These are phyloP conservation scores for Geosmithia putterillii DNA, from an alignment of 2,329 filamentous ascomycete species.

Conservation along the genomic window DNA sequence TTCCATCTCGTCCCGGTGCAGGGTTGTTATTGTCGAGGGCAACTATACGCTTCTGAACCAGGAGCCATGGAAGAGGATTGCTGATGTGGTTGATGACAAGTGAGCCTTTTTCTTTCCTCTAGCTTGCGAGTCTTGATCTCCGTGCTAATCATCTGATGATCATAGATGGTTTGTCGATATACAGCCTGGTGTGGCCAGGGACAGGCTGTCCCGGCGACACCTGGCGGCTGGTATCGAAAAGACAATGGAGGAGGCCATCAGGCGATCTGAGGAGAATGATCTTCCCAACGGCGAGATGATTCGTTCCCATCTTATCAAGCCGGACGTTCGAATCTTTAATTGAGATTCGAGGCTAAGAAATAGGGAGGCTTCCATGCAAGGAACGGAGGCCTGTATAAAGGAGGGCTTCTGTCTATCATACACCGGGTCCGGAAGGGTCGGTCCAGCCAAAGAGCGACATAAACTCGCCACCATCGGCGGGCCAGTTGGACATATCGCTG, in stretches of 20 bases:
- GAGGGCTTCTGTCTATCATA: neutral
- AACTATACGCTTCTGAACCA: slow-evolving; percentile 21
- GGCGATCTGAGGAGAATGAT: slow-evolving; percentile 14
- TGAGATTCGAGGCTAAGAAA: no score
- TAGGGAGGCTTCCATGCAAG: no score
- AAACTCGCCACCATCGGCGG: slow-evolving; percentile 8
- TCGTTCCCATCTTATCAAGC: slow-evolving; percentile 9
- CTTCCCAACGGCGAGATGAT: slow-evolving; percentile 15
- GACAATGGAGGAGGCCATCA: slow-evolving; percentile 9
- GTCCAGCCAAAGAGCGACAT: slow-evolving; percentile 11
- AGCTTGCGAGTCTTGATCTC: neutral
- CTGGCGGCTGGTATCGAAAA: slow-evolving; percentile 14
- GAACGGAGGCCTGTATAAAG: no score
- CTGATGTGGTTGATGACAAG: slow-evolving; percentile 1
- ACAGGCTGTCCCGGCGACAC: slow-evolving; percentile 12
- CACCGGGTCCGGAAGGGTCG: slow-evolving; percentile 1
- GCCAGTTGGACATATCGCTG: slow-evolving; percentile 13
- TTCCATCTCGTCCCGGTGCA: slow-evolving; percentile 22
- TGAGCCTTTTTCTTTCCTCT: neutral
- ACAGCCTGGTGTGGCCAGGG: slow-evolving; percentile 8
- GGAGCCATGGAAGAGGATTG: slow-evolving; percentile 1
- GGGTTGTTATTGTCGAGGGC: slow-evolving; percentile 37
- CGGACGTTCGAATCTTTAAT: slow-evolving; percentile 11
- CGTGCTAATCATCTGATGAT: neutral
- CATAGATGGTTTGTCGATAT: slow-evolving; percentile 16